A percentile compares a stretch with the other conserved stretches of the same genome.
Evolutionary conservation across 202 grass and related monocot genomes (phyloP).

Genomic region (Zizania palustris): DNA sequence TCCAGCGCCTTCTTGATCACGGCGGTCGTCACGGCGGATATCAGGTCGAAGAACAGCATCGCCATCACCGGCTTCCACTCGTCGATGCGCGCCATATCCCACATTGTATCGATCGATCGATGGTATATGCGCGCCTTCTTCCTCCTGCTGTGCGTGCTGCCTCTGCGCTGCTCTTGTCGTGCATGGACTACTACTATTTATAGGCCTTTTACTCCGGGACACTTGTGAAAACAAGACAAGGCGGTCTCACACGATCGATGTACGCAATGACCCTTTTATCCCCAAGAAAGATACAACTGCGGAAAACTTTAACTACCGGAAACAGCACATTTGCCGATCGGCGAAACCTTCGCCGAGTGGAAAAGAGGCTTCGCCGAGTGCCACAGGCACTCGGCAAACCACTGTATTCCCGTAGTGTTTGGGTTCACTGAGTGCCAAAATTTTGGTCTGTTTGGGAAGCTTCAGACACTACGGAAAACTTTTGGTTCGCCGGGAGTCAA

Average conservation of each 20-base stretch:
- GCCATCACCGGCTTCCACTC: slow-evolving; percentile 57
- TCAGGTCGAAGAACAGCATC: slow-evolving; percentile 58
- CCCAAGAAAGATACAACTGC: background rate
- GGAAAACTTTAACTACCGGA: too few relatives aligned
- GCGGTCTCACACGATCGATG: background rate
- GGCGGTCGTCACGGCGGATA: slow-evolving; percentile 59
- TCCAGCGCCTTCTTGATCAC: slow-evolving; percentile 60
- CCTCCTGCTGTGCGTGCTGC: slow-evolving; percentile 9
- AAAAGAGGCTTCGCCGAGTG: too few relatives aligned
- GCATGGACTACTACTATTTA: slow-evolving; percentile 54
- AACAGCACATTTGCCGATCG: too few relatives aligned
- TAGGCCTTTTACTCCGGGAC: slow-evolving; percentile 33
- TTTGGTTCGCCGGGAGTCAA: too few relatives aligned
- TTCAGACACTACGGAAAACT: too few relatives aligned
- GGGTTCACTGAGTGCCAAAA: too few relatives aligned
- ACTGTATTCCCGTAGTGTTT: too few relatives aligned
- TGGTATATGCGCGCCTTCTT: too few relatives aligned
- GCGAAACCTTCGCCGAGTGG: too few relatives aligned
- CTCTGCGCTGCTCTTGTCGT: slow-evolving; percentile 21
- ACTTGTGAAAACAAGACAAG: slow-evolving; percentile 17
- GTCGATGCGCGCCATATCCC: slow-evolving; percentile 20
- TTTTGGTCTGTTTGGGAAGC: too few relatives aligned
- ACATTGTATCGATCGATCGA: too few relatives aligned
- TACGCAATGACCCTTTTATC: slow-evolving; percentile 24
- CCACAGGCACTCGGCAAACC: too few relatives aligned